These are phyloP conservation scores for Phylloporus sp. DNA, from an alignment of 768 basidiomycete genomes.

Conservation along the genomic window DNA sequence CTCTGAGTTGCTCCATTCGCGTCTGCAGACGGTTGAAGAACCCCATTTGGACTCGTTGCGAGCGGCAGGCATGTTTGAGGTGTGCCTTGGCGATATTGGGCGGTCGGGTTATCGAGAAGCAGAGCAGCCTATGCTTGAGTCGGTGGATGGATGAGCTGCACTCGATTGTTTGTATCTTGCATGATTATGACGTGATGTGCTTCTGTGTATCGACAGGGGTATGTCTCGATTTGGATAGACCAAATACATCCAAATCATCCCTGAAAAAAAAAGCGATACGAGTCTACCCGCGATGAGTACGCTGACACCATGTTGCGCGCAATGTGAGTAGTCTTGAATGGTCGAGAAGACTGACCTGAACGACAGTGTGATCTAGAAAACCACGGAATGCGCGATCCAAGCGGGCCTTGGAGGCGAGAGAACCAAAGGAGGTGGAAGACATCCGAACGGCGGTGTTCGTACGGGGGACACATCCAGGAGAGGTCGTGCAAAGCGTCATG, in stretches of 20 bases:
- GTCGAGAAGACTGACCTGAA: neutral
- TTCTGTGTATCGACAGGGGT: neutral
- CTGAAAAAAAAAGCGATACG: neutral
- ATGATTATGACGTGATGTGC: too few relatives aligned
- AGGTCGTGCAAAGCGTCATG: constrained; percentile 76
- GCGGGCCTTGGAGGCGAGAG: constrained; percentile 79
- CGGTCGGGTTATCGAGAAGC: neutral
- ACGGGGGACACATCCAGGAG: constrained; percentile 80
- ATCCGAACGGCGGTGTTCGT: constrained; percentile 87
- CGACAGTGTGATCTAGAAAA: constrained; percentile 46
- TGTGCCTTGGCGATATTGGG: neutral
- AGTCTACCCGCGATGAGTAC: neutral
- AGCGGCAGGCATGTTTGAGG: neutral
- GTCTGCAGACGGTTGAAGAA: neutral
- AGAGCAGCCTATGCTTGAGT: neutral
- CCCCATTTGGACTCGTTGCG: neutral
- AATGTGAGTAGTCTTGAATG: constrained; percentile 20
- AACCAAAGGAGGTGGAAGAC: constrained; percentile 88
- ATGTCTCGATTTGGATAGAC: neutral
- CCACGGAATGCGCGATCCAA: constrained; percentile 96
- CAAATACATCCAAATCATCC: neutral
- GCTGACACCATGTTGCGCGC: constrained; percentile 26
- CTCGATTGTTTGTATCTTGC: too few relatives aligned
- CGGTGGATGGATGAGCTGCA: too few relatives aligned
- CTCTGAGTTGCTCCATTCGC: neutral